Percentiles rank a stretch among this genome's conserved stretches.
phyloP scores from a whole-genome alignment of 2,329 filamentous ascomycete genomes.

The Fusarium palustre region DNA sequence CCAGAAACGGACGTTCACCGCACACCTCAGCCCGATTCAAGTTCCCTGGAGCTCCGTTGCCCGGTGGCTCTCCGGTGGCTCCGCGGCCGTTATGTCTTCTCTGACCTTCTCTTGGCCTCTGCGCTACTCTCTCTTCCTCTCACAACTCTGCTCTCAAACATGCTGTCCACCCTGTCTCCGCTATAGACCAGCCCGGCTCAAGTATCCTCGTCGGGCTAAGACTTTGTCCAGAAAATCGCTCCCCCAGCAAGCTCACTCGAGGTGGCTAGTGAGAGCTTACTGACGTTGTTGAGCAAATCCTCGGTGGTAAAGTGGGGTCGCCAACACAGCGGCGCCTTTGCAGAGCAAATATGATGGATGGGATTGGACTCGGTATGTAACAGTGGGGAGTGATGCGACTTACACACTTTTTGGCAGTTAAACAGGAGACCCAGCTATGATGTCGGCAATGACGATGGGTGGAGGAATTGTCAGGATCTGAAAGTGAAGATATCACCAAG shows the following conservation, averaged over 20 bases:
- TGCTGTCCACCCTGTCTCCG: slow-evolving; percentile 36
- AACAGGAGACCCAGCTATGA: slow-evolving; percentile 40
- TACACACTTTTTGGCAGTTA: slow-evolving; percentile 39
- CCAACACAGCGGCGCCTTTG: slow-evolving; percentile 31
- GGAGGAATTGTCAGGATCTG: slow-evolving; percentile 26
- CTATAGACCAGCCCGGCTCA: slow-evolving; percentile 31
- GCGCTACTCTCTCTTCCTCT: slow-evolving; percentile 41
- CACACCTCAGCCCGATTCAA: slow-evolving; percentile 43
- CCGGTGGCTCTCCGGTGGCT: slow-evolving; percentile 43
- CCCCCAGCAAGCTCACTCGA: slow-evolving; percentile 43
- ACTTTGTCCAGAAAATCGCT: slow-evolving; percentile 35
- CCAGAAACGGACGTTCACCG: slow-evolving; percentile 37
- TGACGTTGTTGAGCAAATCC: slow-evolving; percentile 39
- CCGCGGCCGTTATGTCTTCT: slow-evolving; percentile 41
- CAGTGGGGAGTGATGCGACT: slow-evolving; percentile 42
- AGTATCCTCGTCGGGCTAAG: slow-evolving; percentile 37
- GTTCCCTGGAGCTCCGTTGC: slow-evolving; percentile 28
- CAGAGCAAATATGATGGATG: slow-evolving; percentile 33
- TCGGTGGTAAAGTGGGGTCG: slow-evolving; percentile 48
- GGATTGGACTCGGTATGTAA: slow-evolving; percentile 40
- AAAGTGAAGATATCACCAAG: slow-evolving; percentile 22
- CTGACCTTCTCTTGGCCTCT: slow-evolving; percentile 39
- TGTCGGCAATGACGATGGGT: slow-evolving; percentile 39
- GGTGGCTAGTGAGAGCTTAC: slow-evolving; percentile 43
- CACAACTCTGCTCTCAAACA: slow-evolving; percentile 29